phyloP scores from a whole-genome alignment of 768 basidiomycete genomes.

The Hericium rajendrae region DNA sequence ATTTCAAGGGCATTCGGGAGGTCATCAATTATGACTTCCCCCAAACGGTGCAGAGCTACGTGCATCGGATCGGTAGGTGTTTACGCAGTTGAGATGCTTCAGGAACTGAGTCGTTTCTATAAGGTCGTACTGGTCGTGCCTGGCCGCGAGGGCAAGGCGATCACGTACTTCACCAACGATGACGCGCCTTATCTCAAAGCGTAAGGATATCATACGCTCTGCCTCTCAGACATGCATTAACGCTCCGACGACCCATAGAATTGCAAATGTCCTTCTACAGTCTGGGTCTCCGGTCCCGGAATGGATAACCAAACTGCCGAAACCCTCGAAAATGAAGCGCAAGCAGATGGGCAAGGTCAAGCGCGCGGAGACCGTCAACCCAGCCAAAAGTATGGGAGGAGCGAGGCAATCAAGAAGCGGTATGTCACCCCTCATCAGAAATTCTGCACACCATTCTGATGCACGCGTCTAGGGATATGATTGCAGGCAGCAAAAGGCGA shows the following conservation, averaged over 20 bases:
- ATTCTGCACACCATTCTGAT: neutral
- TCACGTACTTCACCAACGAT: constrained; percentile 93
- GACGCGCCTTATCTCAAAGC: constrained; percentile 89
- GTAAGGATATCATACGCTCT: constrained; percentile 30
- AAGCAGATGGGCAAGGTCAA: constrained; percentile 78
- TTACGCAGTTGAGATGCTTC: neutral
- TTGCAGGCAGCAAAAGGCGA: constrained; percentile 29
- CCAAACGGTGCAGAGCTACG: constrained; percentile 88
- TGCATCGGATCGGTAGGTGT: constrained; percentile 80
- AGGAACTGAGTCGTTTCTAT: constrained; percentile 3
- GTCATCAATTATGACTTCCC: constrained; percentile 98
- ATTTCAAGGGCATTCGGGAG: constrained; percentile 88
- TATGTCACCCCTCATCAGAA: constrained; percentile 18
- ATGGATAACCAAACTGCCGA: constrained; percentile 92
- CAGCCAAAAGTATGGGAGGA: constrained; percentile 60
- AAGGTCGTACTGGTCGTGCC: constrained; percentile 94
- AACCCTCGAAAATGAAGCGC: constrained; percentile 84
- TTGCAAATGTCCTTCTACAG: constrained; percentile 91
- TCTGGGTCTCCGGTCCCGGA: constrained; percentile 88
- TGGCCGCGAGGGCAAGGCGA: constrained; percentile 83
- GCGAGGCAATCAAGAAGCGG: constrained; percentile 68
- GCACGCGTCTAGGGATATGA: constrained; percentile 12
- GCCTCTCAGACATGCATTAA: constrained; percentile 1
- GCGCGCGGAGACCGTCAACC: constrained; percentile 66
- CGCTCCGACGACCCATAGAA: constrained; percentile 33